phyloP scores from a whole-genome alignment of 2,329 filamentous ascomycete species.

The Aspergillus tubingensis region DNA sequence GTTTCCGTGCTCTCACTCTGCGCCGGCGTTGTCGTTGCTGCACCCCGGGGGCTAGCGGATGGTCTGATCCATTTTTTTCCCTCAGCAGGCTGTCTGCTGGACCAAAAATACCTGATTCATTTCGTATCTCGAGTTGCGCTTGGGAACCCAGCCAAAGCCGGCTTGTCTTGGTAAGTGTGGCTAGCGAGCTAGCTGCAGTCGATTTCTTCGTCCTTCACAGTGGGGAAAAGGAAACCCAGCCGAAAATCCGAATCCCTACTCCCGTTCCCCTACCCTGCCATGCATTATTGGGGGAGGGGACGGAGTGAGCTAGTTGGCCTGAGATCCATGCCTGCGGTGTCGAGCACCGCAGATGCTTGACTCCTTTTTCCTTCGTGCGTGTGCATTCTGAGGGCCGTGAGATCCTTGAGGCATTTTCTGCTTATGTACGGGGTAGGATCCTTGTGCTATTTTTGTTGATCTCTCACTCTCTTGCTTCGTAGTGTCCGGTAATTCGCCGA shows the following conservation, averaged over 20 bases:
- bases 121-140: not conserved
- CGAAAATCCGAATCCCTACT: not conserved
- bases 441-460: slow-evolving; percentile 1
- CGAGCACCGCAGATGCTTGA: not conserved
- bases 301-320: slow-evolving; percentile 1
- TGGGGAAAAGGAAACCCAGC: not conserved
- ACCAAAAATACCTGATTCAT: not conserved
- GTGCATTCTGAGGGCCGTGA: not conserved
- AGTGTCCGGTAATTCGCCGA: not conserved
- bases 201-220: not conserved
- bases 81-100: not conserved
- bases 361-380: not conserved
- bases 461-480: not conserved
- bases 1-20: not conserved
- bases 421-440: not conserved
- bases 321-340: not conserved
- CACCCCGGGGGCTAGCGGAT: not conserved
- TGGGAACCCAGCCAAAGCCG: not conserved
- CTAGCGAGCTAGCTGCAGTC: slow-evolving; percentile 4
- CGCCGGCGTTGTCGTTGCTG: slow-evolving; percentile 1
- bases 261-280: not conserved
- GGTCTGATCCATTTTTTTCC: not conserved
- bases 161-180: not conserved
- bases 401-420: slow-evolving; percentile 3
- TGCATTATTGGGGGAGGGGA: not conserved